These are phyloP conservation scores for Fusarium anthophilum DNA, from an alignment of 2,329 filamentous ascomycete species.

Conservation along the genomic window DNA sequence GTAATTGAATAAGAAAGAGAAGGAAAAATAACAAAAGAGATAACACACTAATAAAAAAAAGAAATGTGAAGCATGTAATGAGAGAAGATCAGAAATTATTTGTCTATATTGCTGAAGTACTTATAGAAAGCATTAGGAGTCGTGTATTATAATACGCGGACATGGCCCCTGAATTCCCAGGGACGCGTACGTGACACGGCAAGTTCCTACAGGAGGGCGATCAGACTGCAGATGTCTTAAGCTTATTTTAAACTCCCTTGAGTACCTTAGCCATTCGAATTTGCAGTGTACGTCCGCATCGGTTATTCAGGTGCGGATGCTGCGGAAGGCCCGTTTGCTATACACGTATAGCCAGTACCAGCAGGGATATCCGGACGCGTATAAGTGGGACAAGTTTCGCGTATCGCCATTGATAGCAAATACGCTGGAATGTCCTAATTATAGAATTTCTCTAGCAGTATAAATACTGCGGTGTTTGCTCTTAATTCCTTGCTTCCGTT, in stretches of 20 bases:
- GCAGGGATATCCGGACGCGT: background rate
- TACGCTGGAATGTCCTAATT: background rate
- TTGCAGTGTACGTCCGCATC: accelerated
- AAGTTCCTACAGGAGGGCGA: background rate
- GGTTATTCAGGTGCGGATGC: background rate
- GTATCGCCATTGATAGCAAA: background rate
- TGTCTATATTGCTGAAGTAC: background rate
- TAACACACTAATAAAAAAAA: background rate
- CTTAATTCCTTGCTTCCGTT: accelerated
- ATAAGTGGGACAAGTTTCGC: background rate
- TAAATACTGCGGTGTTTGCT: background rate
- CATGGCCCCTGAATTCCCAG: background rate
- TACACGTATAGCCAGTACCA: background rate
- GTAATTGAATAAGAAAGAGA: background rate
- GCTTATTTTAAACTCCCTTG: background rate
- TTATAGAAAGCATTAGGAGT: background rate
- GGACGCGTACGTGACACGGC: background rate
- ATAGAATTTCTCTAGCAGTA: background rate
- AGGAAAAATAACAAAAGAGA: background rate
- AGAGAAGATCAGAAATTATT: background rate
- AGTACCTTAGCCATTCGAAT: too few relatives aligned
- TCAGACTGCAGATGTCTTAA: background rate
- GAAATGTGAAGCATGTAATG: background rate
- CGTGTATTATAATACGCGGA: background rate
- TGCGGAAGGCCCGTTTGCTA: background rate